These are phyloP conservation scores for Trichoderma gracile DNA, from an alignment of 2,329 filamentous ascomycete species.

Conservation along the genomic window DNA sequence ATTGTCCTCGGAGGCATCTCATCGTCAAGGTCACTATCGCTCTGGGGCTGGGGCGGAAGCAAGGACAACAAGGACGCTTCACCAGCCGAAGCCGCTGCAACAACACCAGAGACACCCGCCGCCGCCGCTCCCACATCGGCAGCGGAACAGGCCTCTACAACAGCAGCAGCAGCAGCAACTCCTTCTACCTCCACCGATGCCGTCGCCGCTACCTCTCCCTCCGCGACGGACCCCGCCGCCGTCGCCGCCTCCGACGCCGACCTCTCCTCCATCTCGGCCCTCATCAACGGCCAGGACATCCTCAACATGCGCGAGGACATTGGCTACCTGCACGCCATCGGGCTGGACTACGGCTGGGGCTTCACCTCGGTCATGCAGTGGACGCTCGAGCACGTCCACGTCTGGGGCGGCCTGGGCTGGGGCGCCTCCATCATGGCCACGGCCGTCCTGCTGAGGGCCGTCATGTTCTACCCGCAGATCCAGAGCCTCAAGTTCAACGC, in stretches of 20 bases:
- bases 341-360: conserved; percentile 85
- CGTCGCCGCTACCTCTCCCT: conserved; percentile 23
- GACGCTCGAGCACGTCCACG: conserved; percentile 78
- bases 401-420: conserved; percentile 77
- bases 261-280: conserved; percentile 38
- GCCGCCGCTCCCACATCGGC: conserved; percentile 25
- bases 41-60: conserved; percentile 43
- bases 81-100: conserved; percentile 25
- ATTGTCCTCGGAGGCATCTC: conserved; percentile 37
- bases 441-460: conserved; percentile 63
- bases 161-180: neutral
- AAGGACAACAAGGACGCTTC: conserved; percentile 33
- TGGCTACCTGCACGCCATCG: conserved; percentile 79
- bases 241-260: conserved; percentile 38
- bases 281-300: conserved; percentile 46
- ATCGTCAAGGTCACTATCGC: conserved; percentile 37
- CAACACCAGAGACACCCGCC: conserved; percentile 30
- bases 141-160: conserved; percentile 16
- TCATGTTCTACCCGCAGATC: conserved; percentile 63
- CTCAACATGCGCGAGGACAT: conserved; percentile 70
- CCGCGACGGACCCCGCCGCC: conserved; percentile 31
- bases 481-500: conserved; percentile 46
- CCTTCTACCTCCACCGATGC: conserved; percentile 26
- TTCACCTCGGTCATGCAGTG: conserved; percentile 73
- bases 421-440: conserved; percentile 70